These are phyloP conservation scores for Neurospora sp. DNA, from an alignment of 495 filamentous ascomycete species.

Conservation along the genomic window DNA sequence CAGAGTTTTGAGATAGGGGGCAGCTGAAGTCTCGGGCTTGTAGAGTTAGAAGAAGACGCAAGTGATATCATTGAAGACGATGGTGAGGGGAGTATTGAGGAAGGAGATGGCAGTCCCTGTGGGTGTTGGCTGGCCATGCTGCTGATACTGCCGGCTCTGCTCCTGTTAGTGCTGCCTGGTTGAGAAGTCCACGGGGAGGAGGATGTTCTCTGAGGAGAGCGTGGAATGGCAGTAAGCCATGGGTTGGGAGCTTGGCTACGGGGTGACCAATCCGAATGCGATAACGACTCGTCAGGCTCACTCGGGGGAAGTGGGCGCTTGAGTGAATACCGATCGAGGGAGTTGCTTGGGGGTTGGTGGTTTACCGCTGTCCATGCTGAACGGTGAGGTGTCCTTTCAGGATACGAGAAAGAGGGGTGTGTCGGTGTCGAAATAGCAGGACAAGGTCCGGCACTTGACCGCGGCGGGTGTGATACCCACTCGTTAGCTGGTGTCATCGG, in stretches of 20 bases:
- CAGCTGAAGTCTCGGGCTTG: background rate
- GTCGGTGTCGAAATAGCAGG: background rate
- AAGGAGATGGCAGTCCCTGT: background rate
- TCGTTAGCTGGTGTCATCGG: conserved; percentile 27
- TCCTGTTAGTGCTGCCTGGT: background rate
- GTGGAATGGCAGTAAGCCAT: conserved; percentile 34
- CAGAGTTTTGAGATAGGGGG: background rate
- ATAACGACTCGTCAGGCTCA: background rate
- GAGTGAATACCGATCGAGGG: conserved; percentile 2
- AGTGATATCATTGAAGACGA: background rate
- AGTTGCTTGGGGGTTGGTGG: conserved; percentile 1
- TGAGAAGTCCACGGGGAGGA: background rate
- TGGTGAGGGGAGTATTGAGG: background rate
- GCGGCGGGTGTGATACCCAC: background rate
- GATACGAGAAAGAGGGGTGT: background rate
- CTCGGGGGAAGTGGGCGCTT: background rate
- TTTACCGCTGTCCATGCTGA: conserved; percentile 11
- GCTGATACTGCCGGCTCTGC: background rate
- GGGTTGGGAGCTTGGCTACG: conserved; percentile 22
- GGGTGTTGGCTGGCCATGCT: background rate
- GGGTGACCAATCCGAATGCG: background rate
- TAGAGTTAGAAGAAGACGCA: background rate
- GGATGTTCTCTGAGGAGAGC: conserved; percentile 8
- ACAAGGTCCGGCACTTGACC: background rate
- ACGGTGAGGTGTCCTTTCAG: background rate